Evolutionary conservation across 2,329 filamentous ascomycete genomes (phyloP).

Genomic region (Helotiales sp.): DNA sequence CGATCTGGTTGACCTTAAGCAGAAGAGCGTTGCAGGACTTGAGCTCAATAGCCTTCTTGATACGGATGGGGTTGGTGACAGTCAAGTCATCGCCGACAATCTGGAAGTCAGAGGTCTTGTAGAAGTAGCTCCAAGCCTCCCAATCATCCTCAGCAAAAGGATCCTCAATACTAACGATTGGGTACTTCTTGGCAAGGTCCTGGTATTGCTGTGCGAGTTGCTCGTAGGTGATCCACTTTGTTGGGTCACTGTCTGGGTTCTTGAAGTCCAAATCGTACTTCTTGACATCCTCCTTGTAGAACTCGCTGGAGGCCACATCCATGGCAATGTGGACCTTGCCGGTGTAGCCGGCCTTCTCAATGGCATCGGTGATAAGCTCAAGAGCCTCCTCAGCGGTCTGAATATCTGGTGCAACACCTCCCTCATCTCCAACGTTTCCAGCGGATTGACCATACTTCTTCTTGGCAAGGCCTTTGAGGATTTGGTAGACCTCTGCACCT

Average conservation of each 20-base stretch:
- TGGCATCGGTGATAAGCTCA: conserved; percentile 91
- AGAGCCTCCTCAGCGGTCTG: conserved; percentile 96
- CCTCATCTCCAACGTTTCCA: conserved; percentile 98
- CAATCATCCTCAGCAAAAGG: conserved; percentile 99
- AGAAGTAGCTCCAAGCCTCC: conserved; percentile 99
- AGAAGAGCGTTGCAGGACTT: conserved; percentile 98
- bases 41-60: conserved; percentile 99
- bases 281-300: conserved; percentile 97
- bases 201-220: conserved; percentile 93
- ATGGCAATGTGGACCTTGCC: conserved; percentile 98
- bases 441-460: conserved; percentile 99
- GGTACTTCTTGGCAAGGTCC: conserved; percentile 89
- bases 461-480: conserved; percentile 95
- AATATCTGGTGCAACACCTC: conserved; percentile 98
- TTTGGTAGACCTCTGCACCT: conserved; percentile 97
- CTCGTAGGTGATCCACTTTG: conserved; percentile 99
- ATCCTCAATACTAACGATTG: conserved; percentile 98
- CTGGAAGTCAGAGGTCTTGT: conserved; percentile 98
- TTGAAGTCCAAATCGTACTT: conserved; percentile 99
- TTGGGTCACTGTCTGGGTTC: conserved; percentile 95
- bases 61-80: conserved; percentile 97
- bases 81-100: conserved; percentile 98
- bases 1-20: conserved; percentile 99
- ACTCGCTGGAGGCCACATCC: conserved; percentile 98
- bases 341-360: conserved; percentile 93